Base-by-base conservation (phyloP, 2,329 filamentous ascomycete genomes). In the Diplodia mutila region DNA sequence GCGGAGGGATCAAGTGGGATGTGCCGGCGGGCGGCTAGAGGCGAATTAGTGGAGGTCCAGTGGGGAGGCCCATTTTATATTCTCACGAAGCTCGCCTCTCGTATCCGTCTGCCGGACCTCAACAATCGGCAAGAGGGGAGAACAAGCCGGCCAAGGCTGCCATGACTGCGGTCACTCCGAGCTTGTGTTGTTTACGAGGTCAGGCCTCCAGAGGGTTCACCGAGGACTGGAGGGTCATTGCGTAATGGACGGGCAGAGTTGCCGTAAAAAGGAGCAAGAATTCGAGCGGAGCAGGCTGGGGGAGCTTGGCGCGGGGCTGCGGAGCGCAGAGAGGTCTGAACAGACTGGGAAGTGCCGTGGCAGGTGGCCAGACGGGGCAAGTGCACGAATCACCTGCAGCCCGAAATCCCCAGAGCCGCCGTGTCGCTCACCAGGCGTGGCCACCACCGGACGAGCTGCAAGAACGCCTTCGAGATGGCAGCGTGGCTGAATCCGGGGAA, bases 301-400 rank as follows among this genome's bases (percentile, higher is more conserved):
- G 53, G 21, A 51, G 59, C 46, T 63, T 63, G 46, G 59, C 59
- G 59, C 21, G 46, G 59, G 59, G 59, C 39, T 11, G 39, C 57
- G 21, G 18, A 23, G 27, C 57, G 25, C 57, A 61, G 25, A 48
- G 27, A 46, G 42, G 42, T 21, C 42, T 21, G 42, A 46, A 46
- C 23, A 18, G 25, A 12, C 18, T 48, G 57, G n/a, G 21, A 61
- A 46, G 16, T 46, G 55, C 55, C 55, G 37, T 6, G 21, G 25
- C 34, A 37, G 54, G 52, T 29, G 27, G 42, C 3, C 42, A 46
- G 42, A 46, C n/a, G 4, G 18, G 42, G 42, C 42, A 21, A 46
- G n/a, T 16, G 37, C 37, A n/a, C 37, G 37, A 42, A 18, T 42
- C 37, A 42, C 37, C 7, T 21, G 52, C 49, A 52, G 49, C 23